Base-by-base conservation (phyloP, 2,329 filamentous ascomycete species). In the Cadophora gregata region DNA sequence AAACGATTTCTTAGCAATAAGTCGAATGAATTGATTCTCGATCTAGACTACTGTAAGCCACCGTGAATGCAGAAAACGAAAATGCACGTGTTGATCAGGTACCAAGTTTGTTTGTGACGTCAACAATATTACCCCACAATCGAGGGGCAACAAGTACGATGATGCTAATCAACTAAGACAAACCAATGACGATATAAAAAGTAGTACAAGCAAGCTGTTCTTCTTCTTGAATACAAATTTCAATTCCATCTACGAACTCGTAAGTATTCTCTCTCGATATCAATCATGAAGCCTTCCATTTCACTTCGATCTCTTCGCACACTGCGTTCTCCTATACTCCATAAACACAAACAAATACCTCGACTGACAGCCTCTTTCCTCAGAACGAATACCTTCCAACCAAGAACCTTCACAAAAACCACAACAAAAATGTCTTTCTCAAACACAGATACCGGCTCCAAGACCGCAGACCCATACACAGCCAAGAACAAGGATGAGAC, bases 401-500 rank as follows among this genome's bases (percentile, higher is more conserved):
- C 55, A 61, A 64, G 60, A 64, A 50, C 50, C 27, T 62, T 64
- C n/a, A 63, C 64, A 31, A 24, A 48, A 24, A 31, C 48, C n/a
- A 51, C 25, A 9, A 29, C 31, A 29, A 72, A 68, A 60, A 76
- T 73, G 67, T 75, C 75, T 74, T 86, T 84, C 78, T 85, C 84
- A 77, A 90, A 90, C 78, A 79, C 88, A 47, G 79, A 83, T 70
- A 87, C 87, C 50, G 88, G 87, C 75, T 81, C 80, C 78, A 87
- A 90, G 80, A 81, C 86, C 50, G 86, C 83, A 62, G 91, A 96
- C 79, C 92, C 92, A 1, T 97, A 96, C 83, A 93, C 88, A 76
- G 80, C 82, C 66, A 87, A 89, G 80, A 93, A 92, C 80, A 82
- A 88, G 66, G 85, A 93, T 55, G 81, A 86, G 16, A 81, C 84